Base-by-base conservation (phyloP, 1,139 yeast species). In the Candida mesenterica region DNA sequence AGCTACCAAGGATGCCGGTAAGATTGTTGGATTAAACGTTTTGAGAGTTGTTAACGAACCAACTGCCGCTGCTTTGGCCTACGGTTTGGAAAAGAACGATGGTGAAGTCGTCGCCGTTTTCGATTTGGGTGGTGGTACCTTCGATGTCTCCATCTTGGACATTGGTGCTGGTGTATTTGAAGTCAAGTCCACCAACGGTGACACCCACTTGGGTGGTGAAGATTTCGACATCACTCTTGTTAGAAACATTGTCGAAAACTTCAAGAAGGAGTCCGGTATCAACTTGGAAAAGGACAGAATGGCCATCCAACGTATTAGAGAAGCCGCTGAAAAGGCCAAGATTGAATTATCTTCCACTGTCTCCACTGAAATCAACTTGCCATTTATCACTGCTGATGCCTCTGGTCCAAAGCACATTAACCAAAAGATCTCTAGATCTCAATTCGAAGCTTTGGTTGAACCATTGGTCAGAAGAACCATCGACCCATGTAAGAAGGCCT, bases 321-420 rank as follows among this genome's bases (percentile, higher is more conserved):
- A 92, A 76, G 98, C 98, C 53, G 95, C 97, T 50, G 99, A 92
- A 77, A 90, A 92, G 84, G 98, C 98, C 60, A 92, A 92, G 85
- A 89, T 89, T 61, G 97, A 90, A 73, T 80, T 90, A 62, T 90
- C 98, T 31, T 88, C 97, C 31, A 87, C 97, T 48, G 82, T 86
- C 43, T 72, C 90, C 48, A 90, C 98, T 53, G 97, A 92, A 65
- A 81, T 92, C 61, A 90, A 90, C 81, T 79, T 92, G 62, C 98
- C 98, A 50, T 92, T 92, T 75, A 90, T 92, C 67, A 90, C 95
- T 51, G 94, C 94, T 47, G 89, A 86, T 59, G 96, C 96, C 45
- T 77, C 95, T 35, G 97, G 97, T 66, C 97, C 97, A 70, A 90
- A 90, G 78, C 97, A 90, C 72, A 89, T 90, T 72, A 89, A 90